Evolutionary conservation across 140 eudicot species (phyloP), one percentile per base, ranked within the genome.

Genomic region (Stevia rebaudiana): DNA sequence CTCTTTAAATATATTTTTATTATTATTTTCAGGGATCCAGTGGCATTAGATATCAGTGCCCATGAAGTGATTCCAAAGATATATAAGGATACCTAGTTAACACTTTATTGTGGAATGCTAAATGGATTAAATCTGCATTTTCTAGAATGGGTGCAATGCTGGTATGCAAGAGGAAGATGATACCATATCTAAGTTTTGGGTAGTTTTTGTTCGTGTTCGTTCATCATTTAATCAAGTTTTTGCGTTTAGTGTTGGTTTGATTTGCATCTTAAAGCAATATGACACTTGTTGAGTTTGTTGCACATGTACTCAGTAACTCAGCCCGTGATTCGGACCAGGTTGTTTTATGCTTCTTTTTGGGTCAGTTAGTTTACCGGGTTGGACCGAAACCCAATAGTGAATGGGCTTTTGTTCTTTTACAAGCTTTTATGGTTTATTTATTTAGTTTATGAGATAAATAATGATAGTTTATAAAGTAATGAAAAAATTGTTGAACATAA

Each of bases 41-140:
- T 87, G 53, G 73, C 78, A 33, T 75, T 91, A 65, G 98, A 91
- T 81, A 73, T 84, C 46, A 77, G 78, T 59, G 86, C 63, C 50
- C 95, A 91, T 75, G 96, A 91, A 83, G 68, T 91, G 42, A 67
- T 91, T 58, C 98, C 98, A 8, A 95, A 81, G 57, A 43, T 91
- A 61, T 91, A 74, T 72, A 91, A 86, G 76, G 78, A 90, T 31
- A 72, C 69, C 21, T 82, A 74, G 54, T 63, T 65, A 51, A 51
- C 33, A 11, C 52, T 23, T 18, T 51, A 49, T 25, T 17, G 68
- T 48, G 61, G 42, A 59, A 46, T 48, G 69, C 62, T 56, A 40
- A 15, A 48, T 12, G 78, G 62, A 65, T 47, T 55, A 57, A 70
- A 24, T 44, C 19, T 39, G 37, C 72, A 60, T 24, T n/a, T 44